Base-by-base conservation (phyloP, 768 basidiomycete genomes). In the Suillus paluster region DNA sequence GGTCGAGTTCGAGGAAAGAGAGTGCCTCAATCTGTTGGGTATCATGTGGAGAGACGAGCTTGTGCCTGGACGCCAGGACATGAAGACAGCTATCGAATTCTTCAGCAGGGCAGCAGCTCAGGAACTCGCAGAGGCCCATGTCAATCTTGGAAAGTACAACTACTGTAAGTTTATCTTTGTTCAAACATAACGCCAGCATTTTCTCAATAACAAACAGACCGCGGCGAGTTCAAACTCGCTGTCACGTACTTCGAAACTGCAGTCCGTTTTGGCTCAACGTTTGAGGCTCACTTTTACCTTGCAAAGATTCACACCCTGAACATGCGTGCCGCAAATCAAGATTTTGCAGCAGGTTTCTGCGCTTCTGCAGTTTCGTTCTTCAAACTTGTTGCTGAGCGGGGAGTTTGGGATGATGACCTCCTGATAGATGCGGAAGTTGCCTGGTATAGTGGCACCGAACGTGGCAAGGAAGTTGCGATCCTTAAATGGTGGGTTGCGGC, bases 401-500 rank as follows among this genome's bases (percentile, higher is more conserved):
- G 97, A 6, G 83, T 88, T n/a, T 90, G 91, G 86, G 89, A 86
- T 36, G 90, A 93, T 55, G 88, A 95, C 67, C 81, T 93, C 55
- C 70, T 97, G 30, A 82, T 85, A 39, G 93, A 97, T 45, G 96
- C 94, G 5, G 91, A 94, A 67, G 78, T 79, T 57, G 81, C 83
- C 6, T 95, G 93, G 93, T 80, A 81, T 72, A 82, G 86, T 36
- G 86, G 84, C 12, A 84, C 85, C 2, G 87, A 90, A 44, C 80
- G 86, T 48, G 92, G 91, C 36, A 88, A 87, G 70, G 89, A 94
- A 65, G 83, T 85, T 57, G 97, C 97, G 3, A 87, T 99, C 78
- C 77, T 99, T 36, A 89, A 91, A 53, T 99, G 97, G 94, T 94
- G 90, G 91, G 84, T 97, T 56, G 94, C 95, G 36, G 94, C 94